Conservation (phyloP, 2,329 filamentous ascomycete genomes). For the Acrocalymma vagum region DNA sequence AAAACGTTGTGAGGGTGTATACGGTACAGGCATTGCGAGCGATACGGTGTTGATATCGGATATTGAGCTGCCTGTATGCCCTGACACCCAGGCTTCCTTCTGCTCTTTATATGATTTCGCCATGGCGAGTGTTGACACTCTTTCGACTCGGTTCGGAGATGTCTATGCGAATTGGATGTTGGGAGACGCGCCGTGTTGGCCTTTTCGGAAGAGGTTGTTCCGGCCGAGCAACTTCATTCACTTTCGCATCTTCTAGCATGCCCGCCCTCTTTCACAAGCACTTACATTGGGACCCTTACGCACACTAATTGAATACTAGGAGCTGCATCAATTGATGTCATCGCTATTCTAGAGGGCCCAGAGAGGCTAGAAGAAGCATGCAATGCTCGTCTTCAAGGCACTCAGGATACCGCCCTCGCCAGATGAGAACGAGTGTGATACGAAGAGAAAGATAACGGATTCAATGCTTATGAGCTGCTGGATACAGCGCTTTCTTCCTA, state of each 20-base stretch:
- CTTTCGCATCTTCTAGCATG: constrained; percentile 11
- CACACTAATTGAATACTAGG: no score
- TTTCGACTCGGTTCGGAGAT: constrained; percentile 20
- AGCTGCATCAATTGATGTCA: no score
- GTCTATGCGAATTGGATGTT: constrained; percentile 12
- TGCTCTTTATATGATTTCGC: constrained; percentile 79
- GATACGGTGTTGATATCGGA: constrained; percentile 88
- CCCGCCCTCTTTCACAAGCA: no score
- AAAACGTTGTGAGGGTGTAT: constrained; percentile 24
- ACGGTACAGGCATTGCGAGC: constrained; percentile 79
- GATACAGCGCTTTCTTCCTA: no score
- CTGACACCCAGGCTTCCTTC: constrained; percentile 96
- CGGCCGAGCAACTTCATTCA: constrained; percentile 11
- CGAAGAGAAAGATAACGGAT: no score
- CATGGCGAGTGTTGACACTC: constrained; percentile 29
- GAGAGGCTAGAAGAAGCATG: no score
- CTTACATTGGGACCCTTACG: no score
- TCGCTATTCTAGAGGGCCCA: no score
- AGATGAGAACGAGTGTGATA: no score
- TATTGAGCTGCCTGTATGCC: constrained; percentile 83
- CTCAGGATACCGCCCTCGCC: no score
- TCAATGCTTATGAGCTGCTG: no score
- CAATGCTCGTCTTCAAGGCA: no score
- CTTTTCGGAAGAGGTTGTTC: constrained; percentile 10
- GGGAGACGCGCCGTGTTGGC: constrained; percentile 28